Conservation (phyloP, 148 eudicot species). For the Vaccinium vitisidaea region DNA sequence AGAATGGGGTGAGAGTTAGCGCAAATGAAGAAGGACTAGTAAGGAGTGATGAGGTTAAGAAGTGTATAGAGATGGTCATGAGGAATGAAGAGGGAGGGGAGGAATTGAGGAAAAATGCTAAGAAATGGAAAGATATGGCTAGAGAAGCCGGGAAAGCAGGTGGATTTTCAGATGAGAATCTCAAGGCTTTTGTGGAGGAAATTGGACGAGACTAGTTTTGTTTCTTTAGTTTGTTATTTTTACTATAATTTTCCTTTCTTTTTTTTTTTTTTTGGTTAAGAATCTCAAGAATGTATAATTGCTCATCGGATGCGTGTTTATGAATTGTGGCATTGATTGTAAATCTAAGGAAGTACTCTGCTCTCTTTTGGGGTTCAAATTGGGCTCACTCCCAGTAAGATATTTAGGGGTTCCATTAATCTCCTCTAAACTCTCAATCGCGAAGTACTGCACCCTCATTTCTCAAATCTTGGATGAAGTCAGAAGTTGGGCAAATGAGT, state of each 20-base stretch:
- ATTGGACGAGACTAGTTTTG: background rate
- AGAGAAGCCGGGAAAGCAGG: conserved; percentile 33
- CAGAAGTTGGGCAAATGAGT: too few species aligned
- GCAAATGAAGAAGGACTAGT: background rate
- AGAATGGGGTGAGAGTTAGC: conserved; percentile 1
- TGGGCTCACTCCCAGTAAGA: too few species aligned
- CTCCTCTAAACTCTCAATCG: too few species aligned
- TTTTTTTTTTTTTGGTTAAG: background rate
- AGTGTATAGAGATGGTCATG: conserved; percentile 32
- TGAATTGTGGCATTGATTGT: too few species aligned
- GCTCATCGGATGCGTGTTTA: too few species aligned
- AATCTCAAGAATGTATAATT: too few species aligned
- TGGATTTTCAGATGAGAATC: conserved; percentile 36
- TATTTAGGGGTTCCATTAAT: too few species aligned
- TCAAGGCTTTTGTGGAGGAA: conserved; percentile 32
- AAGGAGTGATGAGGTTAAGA: conserved; percentile 17
- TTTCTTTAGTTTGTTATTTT: background rate
- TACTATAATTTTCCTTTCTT: too few species aligned
- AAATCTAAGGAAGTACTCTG: too few species aligned
- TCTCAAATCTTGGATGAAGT: too few species aligned
- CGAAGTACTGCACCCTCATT: too few species aligned
- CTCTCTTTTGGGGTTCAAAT: too few species aligned
- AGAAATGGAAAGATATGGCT: conserved; percentile 35
- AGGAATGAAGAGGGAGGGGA: conserved; percentile 19
- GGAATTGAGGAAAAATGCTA: conserved; percentile 22